Evolutionary conservation across 1,284 basidiomycete species (phyloP).

Genomic region (Papiliotrema fonsecae): DNA sequence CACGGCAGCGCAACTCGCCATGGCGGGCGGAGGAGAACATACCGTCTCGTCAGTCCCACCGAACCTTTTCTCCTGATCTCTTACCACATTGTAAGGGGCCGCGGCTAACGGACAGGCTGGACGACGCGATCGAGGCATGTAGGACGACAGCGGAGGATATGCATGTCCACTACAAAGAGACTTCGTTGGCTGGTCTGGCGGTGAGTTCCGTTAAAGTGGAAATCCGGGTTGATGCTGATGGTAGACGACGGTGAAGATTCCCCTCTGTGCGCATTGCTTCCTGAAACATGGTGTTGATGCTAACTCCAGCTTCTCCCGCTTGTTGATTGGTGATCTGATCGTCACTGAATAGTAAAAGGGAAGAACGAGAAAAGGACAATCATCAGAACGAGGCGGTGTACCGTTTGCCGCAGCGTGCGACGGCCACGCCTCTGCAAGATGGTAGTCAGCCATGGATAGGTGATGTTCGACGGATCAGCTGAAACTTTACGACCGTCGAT

Average conservation of each 20-base stretch:
- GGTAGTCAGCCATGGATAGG: too few relatives aligned
- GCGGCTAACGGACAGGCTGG: conserved; percentile 55
- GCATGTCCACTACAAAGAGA: conserved; percentile 69
- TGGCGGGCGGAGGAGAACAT: conserved; percentile 75
- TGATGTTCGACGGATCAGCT: too few relatives aligned
- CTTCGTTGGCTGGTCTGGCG: conserved; percentile 63
- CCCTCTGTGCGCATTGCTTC: conserved; percentile 50
- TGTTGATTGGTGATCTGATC: conserved; percentile 7
- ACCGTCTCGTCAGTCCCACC: conserved; percentile 21
- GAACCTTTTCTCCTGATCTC: neutral
- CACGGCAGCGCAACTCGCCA: conserved; percentile 87
- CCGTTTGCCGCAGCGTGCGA: too few relatives aligned
- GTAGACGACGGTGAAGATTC: conserved; percentile 68
- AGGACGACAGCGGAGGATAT: conserved; percentile 69
- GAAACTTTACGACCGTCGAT: too few relatives aligned
- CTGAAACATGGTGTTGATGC: neutral
- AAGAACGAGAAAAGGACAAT: neutral
- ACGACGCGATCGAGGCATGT: conserved; percentile 96
- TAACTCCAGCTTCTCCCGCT: conserved; percentile 18
- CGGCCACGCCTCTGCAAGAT: too few relatives aligned
- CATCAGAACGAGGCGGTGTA: too few relatives aligned
- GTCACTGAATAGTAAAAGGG: neutral
- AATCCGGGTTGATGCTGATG: neutral
- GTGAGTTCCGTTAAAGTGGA: conserved; percentile 50
- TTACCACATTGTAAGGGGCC: neutral